phyloP scores from a whole-genome alignment of 176 grass and related monocot genomes.

The Carex littledalei region DNA sequence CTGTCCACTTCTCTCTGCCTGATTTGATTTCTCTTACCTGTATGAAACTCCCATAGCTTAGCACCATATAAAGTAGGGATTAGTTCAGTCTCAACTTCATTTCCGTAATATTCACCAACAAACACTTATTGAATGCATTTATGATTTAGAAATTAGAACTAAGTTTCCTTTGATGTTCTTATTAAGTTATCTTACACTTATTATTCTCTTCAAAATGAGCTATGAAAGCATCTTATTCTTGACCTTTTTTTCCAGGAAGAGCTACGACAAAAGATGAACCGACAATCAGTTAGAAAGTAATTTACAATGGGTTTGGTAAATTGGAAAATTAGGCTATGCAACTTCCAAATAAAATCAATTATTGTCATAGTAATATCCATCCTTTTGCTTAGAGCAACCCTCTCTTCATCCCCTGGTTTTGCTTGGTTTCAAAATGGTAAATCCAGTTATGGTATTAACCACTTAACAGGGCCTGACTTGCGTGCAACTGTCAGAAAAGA shows the following conservation, averaged over 20 bases:
- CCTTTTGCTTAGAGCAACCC: conserved; percentile 42
- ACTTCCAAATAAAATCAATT: conserved; percentile 8
- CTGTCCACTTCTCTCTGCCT: background rate
- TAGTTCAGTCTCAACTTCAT: background rate
- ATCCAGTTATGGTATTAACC: conserved; percentile 32
- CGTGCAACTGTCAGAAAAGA: conserved; percentile 44
- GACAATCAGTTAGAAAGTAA: background rate
- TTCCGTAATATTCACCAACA: background rate
- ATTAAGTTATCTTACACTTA: background rate
- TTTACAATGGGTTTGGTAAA: conserved; percentile 2
- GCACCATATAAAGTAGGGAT: background rate
- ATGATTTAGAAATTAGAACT: background rate
- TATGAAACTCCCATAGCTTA: background rate
- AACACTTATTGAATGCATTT: too few species aligned
- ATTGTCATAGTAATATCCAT: conserved; percentile 41
- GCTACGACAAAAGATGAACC: background rate
- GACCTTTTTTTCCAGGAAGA: background rate
- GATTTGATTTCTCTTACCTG: background rate
- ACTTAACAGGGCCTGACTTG: conserved; percentile 24
- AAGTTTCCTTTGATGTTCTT: background rate
- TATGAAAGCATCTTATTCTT: background rate
- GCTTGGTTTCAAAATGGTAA: conserved; percentile 38
- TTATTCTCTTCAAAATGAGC: background rate
- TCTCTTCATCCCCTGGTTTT: conserved; percentile 52
- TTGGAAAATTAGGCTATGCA: background rate